A percentile compares a stretch with the other conserved stretches of the same genome.
phyloP scores from a whole-genome alignment of 345 rosid genomes.

The Citrus australasica region DNA sequence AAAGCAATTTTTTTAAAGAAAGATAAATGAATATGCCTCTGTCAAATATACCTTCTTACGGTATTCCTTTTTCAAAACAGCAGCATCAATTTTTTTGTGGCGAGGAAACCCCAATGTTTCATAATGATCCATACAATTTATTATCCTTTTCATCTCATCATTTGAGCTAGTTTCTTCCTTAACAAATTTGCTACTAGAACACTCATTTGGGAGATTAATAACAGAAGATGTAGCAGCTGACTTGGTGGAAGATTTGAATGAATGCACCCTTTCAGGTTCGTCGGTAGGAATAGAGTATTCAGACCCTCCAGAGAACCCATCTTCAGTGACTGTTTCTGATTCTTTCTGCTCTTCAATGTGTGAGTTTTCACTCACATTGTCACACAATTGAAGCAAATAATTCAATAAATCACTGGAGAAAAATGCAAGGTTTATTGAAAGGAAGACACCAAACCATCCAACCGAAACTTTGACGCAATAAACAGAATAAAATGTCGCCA shows the following conservation, averaged over 20 bases:
- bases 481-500: constrained; percentile 65
- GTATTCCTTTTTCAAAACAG: constrained; percentile 75
- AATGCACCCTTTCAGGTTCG: constrained; percentile 59
- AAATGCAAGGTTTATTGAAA: constrained; percentile 85
- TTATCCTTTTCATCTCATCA: constrained; percentile 89
- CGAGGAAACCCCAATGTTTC: constrained; percentile 80
- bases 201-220: constrained; percentile 46
- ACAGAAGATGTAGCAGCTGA: constrained; percentile 47
- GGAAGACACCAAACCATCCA: constrained; percentile 92
- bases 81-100: constrained; percentile 58
- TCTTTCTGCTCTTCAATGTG: constrained; percentile 62
- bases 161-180: constrained; percentile 53
- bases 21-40: not conserved
- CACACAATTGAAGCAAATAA: constrained; percentile 75
- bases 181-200: constrained; percentile 39
- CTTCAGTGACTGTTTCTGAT: constrained; percentile 57
- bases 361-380: constrained; percentile 58
- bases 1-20: not conserved
- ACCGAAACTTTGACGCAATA: constrained; percentile 84
- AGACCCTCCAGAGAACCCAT: constrained; percentile 57
- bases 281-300: constrained; percentile 50
- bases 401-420: constrained; percentile 78
- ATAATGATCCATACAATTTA: constrained; percentile 69
- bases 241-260: constrained; percentile 63
- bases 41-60: constrained; percentile 63